A percentile compares a stretch with the other conserved stretches of the same genome.
Conservation (phyloP, 306 rosid genomes). For the Ammopiptanthus mongolicus region DNA sequence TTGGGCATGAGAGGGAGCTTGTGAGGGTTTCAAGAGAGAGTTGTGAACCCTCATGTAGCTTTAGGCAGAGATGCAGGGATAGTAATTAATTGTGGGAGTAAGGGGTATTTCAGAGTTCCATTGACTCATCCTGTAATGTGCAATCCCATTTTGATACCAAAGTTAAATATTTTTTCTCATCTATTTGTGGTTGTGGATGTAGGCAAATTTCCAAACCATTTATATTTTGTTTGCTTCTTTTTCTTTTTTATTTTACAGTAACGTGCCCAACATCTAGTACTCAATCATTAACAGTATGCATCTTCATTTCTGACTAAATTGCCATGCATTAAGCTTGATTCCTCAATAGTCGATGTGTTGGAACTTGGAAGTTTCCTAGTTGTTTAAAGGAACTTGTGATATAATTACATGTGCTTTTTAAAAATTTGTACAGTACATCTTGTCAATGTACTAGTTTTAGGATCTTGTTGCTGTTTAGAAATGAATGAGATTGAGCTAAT, state of each 20-base stretch:
- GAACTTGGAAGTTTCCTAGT: background rate
- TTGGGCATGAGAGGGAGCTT: background rate
- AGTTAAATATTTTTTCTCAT: background rate
- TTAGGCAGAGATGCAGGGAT: background rate
- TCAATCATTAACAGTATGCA: background rate
- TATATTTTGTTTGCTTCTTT: background rate
- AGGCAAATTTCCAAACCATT: background rate
- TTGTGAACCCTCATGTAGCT: background rate
- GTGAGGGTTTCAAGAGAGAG: conserved; percentile 12
- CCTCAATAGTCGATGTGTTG: background rate
- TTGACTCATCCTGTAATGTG: background rate
- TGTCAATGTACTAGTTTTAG: background rate
- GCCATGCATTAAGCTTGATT: background rate
- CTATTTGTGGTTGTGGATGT: background rate
- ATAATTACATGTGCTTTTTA: background rate
- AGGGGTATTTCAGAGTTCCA: background rate
- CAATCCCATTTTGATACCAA: background rate
- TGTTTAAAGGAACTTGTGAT: background rate
- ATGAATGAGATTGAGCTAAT: background rate
- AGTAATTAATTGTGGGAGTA: background rate
- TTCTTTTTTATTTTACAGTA: background rate
- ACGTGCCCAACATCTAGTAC: background rate
- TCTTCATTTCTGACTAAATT: background rate
- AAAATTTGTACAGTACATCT: background rate
- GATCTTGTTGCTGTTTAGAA: background rate